Percentiles rank a stretch among this genome's conserved stretches.
Evolutionary conservation across 179 eudicot genomes (phyloP).

Genomic region (Nepenthes alata): DNA sequence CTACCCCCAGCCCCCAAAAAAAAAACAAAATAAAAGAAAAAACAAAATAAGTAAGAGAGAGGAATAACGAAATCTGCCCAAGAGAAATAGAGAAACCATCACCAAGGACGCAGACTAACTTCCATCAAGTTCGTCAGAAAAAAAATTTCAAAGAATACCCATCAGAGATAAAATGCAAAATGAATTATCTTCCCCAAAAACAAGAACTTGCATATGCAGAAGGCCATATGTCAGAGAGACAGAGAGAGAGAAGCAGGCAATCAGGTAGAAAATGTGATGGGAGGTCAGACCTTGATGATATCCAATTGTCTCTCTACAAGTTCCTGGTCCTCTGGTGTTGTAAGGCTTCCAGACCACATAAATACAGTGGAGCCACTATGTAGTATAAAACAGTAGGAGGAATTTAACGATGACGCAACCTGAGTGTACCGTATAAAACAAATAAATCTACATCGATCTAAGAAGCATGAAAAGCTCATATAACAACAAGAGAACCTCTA

Average conservation of each 20-base stretch:
- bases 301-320: conserved; percentile 92
- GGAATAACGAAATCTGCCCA: too few relatives aligned
- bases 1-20: not conserved
- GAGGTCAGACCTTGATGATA: conserved; percentile 55
- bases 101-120: too few relatives aligned
- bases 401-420: conserved; percentile 84
- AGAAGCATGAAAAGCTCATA: not conserved
- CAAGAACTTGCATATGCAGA: not conserved
- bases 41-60: too few relatives aligned
- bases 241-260: not conserved
- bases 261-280: not conserved
- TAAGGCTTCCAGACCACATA: conserved; percentile 74
- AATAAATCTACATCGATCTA: not conserved
- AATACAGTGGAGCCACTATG: conserved; percentile 68
- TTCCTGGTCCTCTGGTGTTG: conserved; percentile 66
- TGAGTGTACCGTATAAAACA: conserved; percentile 17
- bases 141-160: too few relatives aligned
- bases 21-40: too few relatives aligned
- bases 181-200: too few relatives aligned
- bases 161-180: too few relatives aligned
- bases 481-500: too few relatives aligned
- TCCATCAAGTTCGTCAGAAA: too few relatives aligned
- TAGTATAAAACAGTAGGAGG: conserved; percentile 84
- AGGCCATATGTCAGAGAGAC: not conserved
- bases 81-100: too few relatives aligned